These are phyloP conservation scores for Komagataella pastoris DNA, from an alignment of 805 yeast genomes.

Conservation along the genomic window DNA sequence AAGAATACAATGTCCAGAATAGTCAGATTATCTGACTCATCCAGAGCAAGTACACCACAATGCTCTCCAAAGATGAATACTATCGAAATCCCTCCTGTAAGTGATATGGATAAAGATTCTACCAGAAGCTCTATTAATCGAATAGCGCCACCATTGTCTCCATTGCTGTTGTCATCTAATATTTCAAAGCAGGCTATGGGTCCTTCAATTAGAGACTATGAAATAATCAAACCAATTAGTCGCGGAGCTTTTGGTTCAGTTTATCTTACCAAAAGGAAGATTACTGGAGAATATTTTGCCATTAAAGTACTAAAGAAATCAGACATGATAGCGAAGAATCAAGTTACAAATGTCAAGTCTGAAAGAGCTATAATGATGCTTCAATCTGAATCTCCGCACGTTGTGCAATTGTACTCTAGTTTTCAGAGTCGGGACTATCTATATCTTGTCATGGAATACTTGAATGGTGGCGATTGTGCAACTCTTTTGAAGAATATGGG, in stretches of 20 bases:
- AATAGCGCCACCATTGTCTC: constrained; percentile 32
- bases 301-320: constrained; percentile 83
- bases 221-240: constrained; percentile 82
- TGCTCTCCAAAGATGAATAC: background rate
- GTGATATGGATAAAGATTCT: background rate
- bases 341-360: constrained; percentile 84
- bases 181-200: constrained; percentile 34
- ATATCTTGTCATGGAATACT: constrained; percentile 90
- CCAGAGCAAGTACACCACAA: background rate
- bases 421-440: constrained; percentile 82
- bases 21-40: background rate
- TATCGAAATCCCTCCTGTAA: background rate
- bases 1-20: constrained; percentile 24
- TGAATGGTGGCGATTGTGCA: constrained; percentile 94
- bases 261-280: constrained; percentile 65
- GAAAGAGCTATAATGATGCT: constrained; percentile 98
- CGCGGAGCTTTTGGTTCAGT: constrained; percentile 98
- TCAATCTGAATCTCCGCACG: constrained; percentile 85
- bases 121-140: background rate
- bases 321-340: constrained; percentile 96
- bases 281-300: constrained; percentile 92
- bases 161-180: constrained; percentile 57
- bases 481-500: constrained; percentile 75
- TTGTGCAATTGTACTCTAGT: constrained; percentile 76
- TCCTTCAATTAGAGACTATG: constrained; percentile 80